Evolutionary conservation across 2,329 filamentous ascomycete species (phyloP), one percentile per base, ranked within the genome.

Genomic region (Colletotrichum sojae): DNA sequence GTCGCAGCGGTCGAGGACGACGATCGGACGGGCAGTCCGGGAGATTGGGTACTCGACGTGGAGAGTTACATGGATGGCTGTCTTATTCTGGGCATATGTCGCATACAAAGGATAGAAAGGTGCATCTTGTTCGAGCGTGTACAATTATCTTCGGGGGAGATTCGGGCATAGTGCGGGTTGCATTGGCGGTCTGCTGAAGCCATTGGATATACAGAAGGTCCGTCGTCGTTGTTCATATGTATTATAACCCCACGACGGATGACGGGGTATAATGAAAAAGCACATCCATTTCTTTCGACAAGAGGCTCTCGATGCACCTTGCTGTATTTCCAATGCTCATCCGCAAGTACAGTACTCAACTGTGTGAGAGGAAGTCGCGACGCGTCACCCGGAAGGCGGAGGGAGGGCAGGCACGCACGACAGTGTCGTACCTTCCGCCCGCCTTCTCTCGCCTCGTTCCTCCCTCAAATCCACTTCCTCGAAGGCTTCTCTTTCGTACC

Each of bases 41-140:
- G 92, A 95, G 77, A 80, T 94, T 45, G 85, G 84, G 79, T 86
- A 83, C 9, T 90, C 88, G 52, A 74, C 90, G 18, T 89, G 88
- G 81, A 83, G 87, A 55, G 90, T 94, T 4, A 84, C 84, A 6
- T 89, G 87, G 84, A 86, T 92, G 78, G 89, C 88, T 20, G 78
- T 90, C 52, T 72, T 82, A 15, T 90, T 90, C 77, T 96, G 92
- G 84, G 83, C 84, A 36, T 93, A 90, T 81, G 80, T 95, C 73
- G 84, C 91, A 65, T 89, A 87, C 81, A 85, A 85, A 75, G 90
- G 91, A 71, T 93, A 76, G 79, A 71, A 36, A 16, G 54, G 58
- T 18, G 13, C 25, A 9, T 25, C 15, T 18, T 46, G n/a, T 36
- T 9, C 4, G 22, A 63, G 43, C 53, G 22, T 70, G 57, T 58